A percentile compares a stretch with the other conserved stretches of the same genome.
These are phyloP conservation scores for Obelidium mucronatum DNA, from an alignment of 192 early-diverging fungal species.

Conservation along the genomic window DNA sequence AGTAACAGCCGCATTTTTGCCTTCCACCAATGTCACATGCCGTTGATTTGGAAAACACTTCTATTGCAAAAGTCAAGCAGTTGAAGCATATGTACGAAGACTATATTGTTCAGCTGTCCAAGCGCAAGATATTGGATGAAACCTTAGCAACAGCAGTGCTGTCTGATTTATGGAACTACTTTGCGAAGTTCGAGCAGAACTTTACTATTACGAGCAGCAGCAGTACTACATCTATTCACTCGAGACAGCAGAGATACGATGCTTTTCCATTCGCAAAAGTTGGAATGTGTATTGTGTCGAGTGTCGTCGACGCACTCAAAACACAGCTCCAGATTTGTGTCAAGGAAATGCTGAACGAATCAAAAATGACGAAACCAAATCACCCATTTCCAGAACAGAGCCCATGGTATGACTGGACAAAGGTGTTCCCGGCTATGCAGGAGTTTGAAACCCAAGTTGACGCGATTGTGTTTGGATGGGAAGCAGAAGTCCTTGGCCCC, in stretches of 20 bases:
- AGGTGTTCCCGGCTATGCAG: background rate
- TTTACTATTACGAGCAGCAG: background rate
- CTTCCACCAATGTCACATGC: conserved; percentile 8
- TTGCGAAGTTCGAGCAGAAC: conserved; percentile 3
- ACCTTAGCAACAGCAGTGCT: background rate
- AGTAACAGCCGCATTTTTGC: background rate
- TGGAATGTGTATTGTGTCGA: background rate
- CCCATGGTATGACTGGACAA: conserved; percentile 5
- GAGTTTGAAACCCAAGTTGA: conserved; percentile 6
- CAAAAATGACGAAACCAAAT: no score
- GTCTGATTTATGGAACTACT: background rate
- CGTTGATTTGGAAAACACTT: background rate
- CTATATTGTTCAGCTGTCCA: background rate
- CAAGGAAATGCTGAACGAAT: background rate
- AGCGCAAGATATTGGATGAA: background rate
- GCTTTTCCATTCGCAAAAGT: conserved; percentile 4
- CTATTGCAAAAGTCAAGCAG: no score
- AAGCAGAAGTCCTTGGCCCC: background rate
- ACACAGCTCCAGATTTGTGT: background rate
- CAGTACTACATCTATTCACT: no score
- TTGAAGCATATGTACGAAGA: conserved; percentile 1
- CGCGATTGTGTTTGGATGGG: background rate
- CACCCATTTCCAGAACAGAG: no score
- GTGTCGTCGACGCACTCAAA: conserved; percentile 4
- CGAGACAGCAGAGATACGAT: background rate